These are phyloP conservation scores for Cicer pinnatifidum DNA, from an alignment of 306 rosid genomes.

Conservation along the genomic window DNA sequence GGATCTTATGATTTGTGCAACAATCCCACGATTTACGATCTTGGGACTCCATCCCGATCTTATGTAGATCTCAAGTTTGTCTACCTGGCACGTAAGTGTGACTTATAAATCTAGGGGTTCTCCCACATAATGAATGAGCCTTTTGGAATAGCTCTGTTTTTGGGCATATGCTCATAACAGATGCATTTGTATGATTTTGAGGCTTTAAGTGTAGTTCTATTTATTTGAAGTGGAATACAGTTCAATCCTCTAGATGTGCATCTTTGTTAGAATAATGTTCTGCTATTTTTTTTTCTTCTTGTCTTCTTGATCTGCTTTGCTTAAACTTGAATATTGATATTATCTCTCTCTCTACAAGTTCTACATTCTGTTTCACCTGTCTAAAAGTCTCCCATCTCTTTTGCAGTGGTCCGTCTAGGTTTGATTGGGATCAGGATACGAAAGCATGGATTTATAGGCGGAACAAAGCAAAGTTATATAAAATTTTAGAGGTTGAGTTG, in stretches of 20 bases:
- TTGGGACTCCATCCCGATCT: background rate
- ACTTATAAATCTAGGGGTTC: background rate
- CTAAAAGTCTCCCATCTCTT: conserved; percentile 27
- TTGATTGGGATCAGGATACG: conserved; percentile 79
- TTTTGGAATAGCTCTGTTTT: background rate
- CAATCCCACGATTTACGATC: background rate
- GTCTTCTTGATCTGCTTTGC: conserved; percentile 1
- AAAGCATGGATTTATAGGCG: conserved; percentile 85
- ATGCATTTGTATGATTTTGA: conserved; percentile 17
- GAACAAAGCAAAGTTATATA: conserved; percentile 60
- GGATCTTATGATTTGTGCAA: background rate
- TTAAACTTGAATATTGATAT: background rate
- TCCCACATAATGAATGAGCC: background rate
- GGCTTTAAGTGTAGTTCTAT: background rate
- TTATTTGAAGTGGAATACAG: conserved; percentile 16
- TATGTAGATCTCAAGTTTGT: background rate
- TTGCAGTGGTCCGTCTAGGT: conserved; percentile 87
- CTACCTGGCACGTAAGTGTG: background rate
- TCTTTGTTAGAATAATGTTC: background rate
- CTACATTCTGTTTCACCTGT: conserved; percentile 5
- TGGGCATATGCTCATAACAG: background rate
- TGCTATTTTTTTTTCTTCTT: conserved; percentile 13
- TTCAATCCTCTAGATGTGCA: conserved; percentile 5
- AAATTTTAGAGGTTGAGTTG: conserved; percentile 67
- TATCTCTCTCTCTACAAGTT: background rate